phyloP scores from a whole-genome alignment of 805 yeast species.

The Debaryomyces prosopidis region DNA sequence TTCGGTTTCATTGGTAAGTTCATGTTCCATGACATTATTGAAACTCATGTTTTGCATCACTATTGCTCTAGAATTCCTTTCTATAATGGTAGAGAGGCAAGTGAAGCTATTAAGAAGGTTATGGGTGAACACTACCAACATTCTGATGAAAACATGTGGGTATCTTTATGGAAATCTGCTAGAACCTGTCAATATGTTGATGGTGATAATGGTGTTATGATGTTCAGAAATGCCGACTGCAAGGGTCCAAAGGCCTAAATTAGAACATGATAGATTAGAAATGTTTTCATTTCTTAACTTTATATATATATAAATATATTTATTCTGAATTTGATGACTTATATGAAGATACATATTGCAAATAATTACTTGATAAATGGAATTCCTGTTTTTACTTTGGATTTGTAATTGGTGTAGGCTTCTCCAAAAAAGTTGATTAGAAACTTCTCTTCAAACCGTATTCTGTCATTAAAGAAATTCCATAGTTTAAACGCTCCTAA shows the following conservation, averaged over 20 bases:
- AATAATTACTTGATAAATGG: constrained; percentile 47
- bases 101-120: constrained; percentile 75
- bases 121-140: constrained; percentile 80
- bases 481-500: constrained; percentile 60
- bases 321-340: constrained; percentile 17
- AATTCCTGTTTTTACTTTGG: constrained; percentile 54
- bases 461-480: constrained; percentile 68
- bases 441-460: constrained; percentile 67
- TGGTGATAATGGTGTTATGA: constrained; percentile 66
- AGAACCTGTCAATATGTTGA: constrained; percentile 74
- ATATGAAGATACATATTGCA: constrained; percentile 29
- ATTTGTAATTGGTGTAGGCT: constrained; percentile 56
- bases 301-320: too few species aligned
- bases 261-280: background rate
- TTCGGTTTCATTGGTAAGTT: constrained; percentile 77
- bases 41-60: constrained; percentile 88
- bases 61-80: constrained; percentile 83
- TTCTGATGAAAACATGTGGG: constrained; percentile 73
- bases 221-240: constrained; percentile 74
- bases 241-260: constrained; percentile 27
- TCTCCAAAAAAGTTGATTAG: constrained; percentile 70
- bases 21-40: constrained; percentile 86
- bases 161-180: constrained; percentile 59
- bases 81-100: constrained; percentile 80
- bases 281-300: too few species aligned